These are phyloP conservation scores for Rubia balearica DNA, from an alignment of 305 asterid genomes.

Conservation along the genomic window DNA sequence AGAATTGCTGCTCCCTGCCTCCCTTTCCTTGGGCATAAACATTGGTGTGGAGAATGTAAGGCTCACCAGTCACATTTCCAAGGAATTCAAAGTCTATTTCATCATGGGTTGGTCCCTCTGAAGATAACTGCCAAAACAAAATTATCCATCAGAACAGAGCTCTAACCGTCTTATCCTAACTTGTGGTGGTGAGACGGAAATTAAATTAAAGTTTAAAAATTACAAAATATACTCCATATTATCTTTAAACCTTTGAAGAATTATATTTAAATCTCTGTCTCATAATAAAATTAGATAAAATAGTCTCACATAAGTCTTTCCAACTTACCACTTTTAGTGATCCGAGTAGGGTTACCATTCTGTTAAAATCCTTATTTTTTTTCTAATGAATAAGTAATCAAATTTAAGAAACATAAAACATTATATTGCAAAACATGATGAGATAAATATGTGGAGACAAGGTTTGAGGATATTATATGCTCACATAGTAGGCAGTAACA, in stretches of 20 bases:
- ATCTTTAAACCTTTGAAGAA: too few relatives aligned
- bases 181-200: too few relatives aligned
- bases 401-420: not conserved
- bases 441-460: too few relatives aligned
- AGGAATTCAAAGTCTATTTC: slow-evolving; percentile 87
- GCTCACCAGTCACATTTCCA: slow-evolving; percentile 62
- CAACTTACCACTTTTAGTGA: too few relatives aligned
- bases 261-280: too few relatives aligned
- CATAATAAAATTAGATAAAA: too few relatives aligned
- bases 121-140: slow-evolving; percentile 52
- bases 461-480: not conserved
- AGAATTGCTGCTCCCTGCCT: slow-evolving; percentile 69
- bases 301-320: too few relatives aligned
- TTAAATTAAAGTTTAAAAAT: too few relatives aligned
- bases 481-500: slow-evolving; percentile 69
- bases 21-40: slow-evolving; percentile 68
- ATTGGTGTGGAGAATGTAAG: slow-evolving; percentile 77
- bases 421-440: not conserved
- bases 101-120: slow-evolving; percentile 74
- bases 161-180: too few relatives aligned
- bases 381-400: not conserved
- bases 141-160: not conserved
- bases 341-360: too few relatives aligned
- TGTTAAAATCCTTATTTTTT: too few relatives aligned
- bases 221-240: too few relatives aligned